Conservation (phyloP, 139 green algal genomes). For the Volvox reticuliferus region DNA sequence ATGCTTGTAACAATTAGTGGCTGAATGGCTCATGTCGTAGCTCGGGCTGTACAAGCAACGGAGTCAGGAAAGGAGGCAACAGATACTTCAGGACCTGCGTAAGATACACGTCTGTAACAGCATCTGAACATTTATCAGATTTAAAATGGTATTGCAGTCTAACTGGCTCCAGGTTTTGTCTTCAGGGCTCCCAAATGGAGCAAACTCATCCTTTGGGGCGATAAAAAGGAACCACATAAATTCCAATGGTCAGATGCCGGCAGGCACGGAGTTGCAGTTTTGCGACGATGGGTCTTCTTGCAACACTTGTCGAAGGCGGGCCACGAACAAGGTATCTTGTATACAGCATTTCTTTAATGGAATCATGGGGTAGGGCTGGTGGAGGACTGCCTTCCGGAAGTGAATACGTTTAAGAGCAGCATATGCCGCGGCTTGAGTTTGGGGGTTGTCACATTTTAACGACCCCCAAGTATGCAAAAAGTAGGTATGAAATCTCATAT, state of each 20-base stretch:
- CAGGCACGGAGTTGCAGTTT: not conserved
- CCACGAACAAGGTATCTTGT: not conserved
- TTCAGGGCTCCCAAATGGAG: not conserved
- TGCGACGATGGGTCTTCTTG: constrained; percentile 4
- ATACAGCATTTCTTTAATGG: too few relatives aligned
- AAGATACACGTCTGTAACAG: too few relatives aligned
- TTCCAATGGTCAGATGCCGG: constrained; percentile 3
- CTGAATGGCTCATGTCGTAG: not conserved
- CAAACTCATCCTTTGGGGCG: not conserved
- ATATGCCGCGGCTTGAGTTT: too few relatives aligned
- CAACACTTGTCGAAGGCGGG: not conserved
- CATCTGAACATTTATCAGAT: too few relatives aligned
- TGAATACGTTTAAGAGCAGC: too few relatives aligned
- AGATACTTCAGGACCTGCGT: too few relatives aligned
- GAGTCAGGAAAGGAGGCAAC: not conserved
- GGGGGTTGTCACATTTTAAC: too few relatives aligned
- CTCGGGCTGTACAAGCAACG: not conserved
- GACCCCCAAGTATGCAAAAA: too few relatives aligned
- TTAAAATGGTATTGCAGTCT: too few relatives aligned
- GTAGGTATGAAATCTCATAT: too few relatives aligned
- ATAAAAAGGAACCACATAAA: not conserved
- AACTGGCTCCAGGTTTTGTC: not conserved
- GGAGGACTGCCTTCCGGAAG: too few relatives aligned
- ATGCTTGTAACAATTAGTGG: not conserved
- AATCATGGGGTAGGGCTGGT: too few relatives aligned